phyloP scores from a whole-genome alignment of 1,139 yeast genomes.

The Suhomyces ambrosiae region DNA sequence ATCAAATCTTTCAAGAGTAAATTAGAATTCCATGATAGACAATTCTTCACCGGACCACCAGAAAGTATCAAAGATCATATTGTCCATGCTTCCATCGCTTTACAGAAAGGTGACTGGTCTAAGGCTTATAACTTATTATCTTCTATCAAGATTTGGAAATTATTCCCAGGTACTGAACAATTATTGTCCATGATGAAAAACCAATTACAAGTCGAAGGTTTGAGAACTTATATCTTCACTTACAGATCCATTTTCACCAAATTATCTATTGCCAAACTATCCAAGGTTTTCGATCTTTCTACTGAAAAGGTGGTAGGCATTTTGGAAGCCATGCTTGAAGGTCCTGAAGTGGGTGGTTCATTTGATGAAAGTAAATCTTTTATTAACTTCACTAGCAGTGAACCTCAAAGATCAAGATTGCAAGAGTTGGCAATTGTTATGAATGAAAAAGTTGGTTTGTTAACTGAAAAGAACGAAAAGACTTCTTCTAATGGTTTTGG shows the following conservation, averaged over 20 bases:
- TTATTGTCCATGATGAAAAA: conserved; percentile 70
- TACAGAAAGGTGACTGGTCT: conserved; percentile 90
- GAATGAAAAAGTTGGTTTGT: conserved; percentile 81
- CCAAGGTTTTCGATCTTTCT: conserved; percentile 66
- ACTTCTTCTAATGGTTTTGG: conserved; percentile 74
- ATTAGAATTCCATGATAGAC: conserved; percentile 91
- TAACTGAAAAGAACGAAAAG: conserved; percentile 85
- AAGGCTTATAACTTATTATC: conserved; percentile 71
- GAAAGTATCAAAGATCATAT: conserved; percentile 94
- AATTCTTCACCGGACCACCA: conserved; percentile 96
- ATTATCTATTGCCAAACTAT: conserved; percentile 68
- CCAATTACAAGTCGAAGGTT: conserved; percentile 86
- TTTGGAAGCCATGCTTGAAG: conserved; percentile 73
- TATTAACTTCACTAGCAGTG: conserved; percentile 64
- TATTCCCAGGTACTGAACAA: conserved; percentile 68
- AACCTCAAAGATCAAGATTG: conserved; percentile 79
- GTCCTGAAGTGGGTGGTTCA: conserved; percentile 70
- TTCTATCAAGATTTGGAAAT: conserved; percentile 85
- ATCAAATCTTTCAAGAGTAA: conserved; percentile 88
- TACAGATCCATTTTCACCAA: conserved; percentile 77
- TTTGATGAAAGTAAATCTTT: conserved; percentile 60
- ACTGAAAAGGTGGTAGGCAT: conserved; percentile 59
- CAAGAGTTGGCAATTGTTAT: conserved; percentile 87
- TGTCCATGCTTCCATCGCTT: conserved; percentile 88
- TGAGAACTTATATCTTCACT: conserved; percentile 86